These are phyloP conservation scores for Fusarium dimerum DNA, from an alignment of 2,329 filamentous ascomycete species.

Conservation along the genomic window DNA sequence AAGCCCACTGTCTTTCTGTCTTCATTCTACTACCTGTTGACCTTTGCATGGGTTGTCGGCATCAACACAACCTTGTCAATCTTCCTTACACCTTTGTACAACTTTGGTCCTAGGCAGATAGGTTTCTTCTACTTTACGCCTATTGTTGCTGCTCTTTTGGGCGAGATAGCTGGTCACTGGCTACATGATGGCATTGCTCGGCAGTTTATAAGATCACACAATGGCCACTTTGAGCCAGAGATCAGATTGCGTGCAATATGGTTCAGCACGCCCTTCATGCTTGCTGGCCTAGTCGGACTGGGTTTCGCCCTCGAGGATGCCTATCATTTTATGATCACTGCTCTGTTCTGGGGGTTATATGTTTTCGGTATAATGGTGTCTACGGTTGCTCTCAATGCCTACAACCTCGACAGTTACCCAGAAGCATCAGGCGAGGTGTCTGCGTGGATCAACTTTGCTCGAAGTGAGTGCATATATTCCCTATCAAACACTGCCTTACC, in stretches of 20 bases:
- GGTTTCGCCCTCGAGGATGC: constrained; percentile 50
- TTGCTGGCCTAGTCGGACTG: constrained; percentile 51
- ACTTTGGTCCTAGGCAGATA: constrained; percentile 50
- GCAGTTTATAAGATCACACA: constrained; percentile 46
- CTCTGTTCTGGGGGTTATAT: constrained; percentile 50
- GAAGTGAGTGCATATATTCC: constrained; percentile 1
- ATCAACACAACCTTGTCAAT: constrained; percentile 59
- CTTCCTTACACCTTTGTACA: constrained; percentile 43
- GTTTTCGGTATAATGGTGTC: constrained; percentile 56
- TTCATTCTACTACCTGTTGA: constrained; percentile 20
- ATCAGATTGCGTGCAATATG: constrained; percentile 51
- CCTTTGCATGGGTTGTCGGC: constrained; percentile 53
- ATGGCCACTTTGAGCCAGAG: constrained; percentile 58
- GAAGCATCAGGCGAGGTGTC: constrained; percentile 48
- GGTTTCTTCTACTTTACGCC: constrained; percentile 61
- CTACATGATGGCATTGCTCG: constrained; percentile 53
- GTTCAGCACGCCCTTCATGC: constrained; percentile 49
- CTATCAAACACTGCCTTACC: too few species aligned
- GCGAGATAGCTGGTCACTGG: constrained; percentile 56
- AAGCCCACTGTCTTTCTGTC: constrained; percentile 12
- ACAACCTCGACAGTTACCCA: constrained; percentile 51
- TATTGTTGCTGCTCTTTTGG: constrained; percentile 54
- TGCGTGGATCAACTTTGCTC: constrained; percentile 42
- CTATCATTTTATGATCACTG: constrained; percentile 34
- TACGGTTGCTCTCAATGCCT: constrained; percentile 49